Evolutionary conservation across 2,329 filamentous ascomycete genomes (phyloP), one percentile per base, ranked within the genome.

Genomic region (Talaromyces sp.): DNA sequence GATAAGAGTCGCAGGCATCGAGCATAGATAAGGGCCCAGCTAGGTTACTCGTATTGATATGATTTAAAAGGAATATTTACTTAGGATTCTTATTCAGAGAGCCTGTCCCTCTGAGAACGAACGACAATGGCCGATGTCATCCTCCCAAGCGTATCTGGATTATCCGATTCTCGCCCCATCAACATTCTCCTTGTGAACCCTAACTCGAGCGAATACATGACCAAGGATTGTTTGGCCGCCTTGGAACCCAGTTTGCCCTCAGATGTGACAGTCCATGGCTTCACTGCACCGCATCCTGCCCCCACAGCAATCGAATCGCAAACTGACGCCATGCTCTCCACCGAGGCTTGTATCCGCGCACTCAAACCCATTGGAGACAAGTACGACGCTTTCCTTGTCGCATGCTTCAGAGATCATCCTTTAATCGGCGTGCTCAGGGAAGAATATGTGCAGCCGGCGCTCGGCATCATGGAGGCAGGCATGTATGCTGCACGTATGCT

Each of bases 371-470:
- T 82, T 15, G 73, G 77, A 1, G 65, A 73, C 9, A 70, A 73
- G 6, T 63, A 90, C 73, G 87, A 95, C 70, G 92, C 83, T 25
- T 88, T 96, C 64, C 82, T 97, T 0, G 84, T 97, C 2, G 92
- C 92, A 27, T 97, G 93, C 77, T 98, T 91, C 78, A 93, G 90
- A 63, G 86, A 89, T 0, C 92, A 97, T 71, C 87, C 89, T 0
- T 82, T 97, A 0, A 90, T 96, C 0, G 73, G 80, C 0, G 73
- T 82, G 55, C 77, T 96, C 17, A 81, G 80, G 63, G 65, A 76
- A 64, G 80, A 81, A 58, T 73, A 79, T 49, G 62, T 68, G 2
- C 70, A 79, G 55, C 81, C 80, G 0, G 71, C 78, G 4, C 76
- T 82, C 2, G 81, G 81, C 3, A 82, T 83, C 61, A 82, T 83